Percentiles rank a stretch among this genome's conserved stretches.
Evolutionary conservation across 2,329 filamentous ascomycete species (phyloP).

Genomic region (Xylogone sp.): DNA sequence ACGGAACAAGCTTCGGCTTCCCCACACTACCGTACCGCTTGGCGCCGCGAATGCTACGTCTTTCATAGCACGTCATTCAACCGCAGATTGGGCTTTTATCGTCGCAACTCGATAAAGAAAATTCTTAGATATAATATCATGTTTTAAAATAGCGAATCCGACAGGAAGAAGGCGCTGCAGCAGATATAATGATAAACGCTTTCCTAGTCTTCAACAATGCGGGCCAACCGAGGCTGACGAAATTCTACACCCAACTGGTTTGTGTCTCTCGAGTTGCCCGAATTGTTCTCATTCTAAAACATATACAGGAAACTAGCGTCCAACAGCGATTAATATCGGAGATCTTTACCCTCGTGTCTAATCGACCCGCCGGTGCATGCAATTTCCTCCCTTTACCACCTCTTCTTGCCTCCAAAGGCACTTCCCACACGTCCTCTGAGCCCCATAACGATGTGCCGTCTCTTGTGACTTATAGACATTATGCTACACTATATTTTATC

Average conservation of each 20-base stretch:
- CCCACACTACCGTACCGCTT: constrained; percentile 6
- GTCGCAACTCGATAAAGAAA: no score
- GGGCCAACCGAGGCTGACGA: constrained; percentile 92
- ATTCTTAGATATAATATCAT: not conserved
- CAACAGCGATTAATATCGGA: constrained; percentile 96
- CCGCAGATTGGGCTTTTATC: not conserved
- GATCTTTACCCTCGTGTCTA: constrained; percentile 93
- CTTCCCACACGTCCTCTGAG: constrained; percentile 63
- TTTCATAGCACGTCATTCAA: not conserved
- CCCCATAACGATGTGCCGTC: constrained; percentile 86
- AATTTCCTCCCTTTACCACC: constrained; percentile 88
- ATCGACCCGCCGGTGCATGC: constrained; percentile 86
- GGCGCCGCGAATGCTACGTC: not conserved
- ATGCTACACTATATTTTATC: constrained; percentile 98
- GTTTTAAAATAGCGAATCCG: not conserved
- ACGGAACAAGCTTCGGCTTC: constrained; percentile 9
- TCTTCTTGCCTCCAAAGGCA: constrained; percentile 58
- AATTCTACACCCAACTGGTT: constrained; percentile 97
- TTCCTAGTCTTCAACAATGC: constrained; percentile 99
- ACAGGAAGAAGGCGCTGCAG: not conserved
- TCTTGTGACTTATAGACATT: constrained; percentile 96
- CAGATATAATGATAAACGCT: constrained; percentile 83
- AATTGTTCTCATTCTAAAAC: constrained; percentile 2
- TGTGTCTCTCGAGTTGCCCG: constrained; percentile 16
- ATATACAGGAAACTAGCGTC: constrained; percentile 81